Evolutionary conservation across 2,329 filamentous ascomycete genomes (phyloP).

Genomic region (Lojkania enalia): DNA sequence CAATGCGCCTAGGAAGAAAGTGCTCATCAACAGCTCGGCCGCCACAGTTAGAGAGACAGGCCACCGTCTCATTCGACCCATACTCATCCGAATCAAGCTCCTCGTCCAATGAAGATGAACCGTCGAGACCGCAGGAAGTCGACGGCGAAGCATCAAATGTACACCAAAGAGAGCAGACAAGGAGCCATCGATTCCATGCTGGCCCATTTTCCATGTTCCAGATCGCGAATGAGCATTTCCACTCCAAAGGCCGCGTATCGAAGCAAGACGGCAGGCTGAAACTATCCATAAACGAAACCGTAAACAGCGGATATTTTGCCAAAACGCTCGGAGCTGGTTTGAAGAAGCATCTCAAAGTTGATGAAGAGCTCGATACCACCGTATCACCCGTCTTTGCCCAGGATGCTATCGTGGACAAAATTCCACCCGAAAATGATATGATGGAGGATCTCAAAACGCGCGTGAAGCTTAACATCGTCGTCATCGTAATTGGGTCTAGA

Average conservation of each 20-base stretch:
- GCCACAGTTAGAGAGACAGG: conserved; percentile 19
- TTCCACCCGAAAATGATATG: conserved; percentile 36
- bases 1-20: conserved; percentile 25
- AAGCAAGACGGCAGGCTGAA: conserved; percentile 71
- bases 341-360: conserved; percentile 55
- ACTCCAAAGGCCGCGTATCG: conserved; percentile 65
- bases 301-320: conserved; percentile 70
- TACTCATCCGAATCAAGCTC: conserved; percentile 31
- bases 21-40: conserved; percentile 18
- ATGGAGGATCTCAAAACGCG: conserved; percentile 39
- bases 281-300: conserved; percentile 72
- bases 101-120: conserved; percentile 29
- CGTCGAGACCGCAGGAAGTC: conserved; percentile 14
- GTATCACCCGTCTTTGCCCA: conserved; percentile 15
- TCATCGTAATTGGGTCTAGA: conserved; percentile 80
- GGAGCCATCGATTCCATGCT: conserved; percentile 9
- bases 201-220: conserved; percentile 58
- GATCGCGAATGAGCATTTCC: conserved; percentile 66
- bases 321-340: conserved; percentile 71
- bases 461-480: conserved; percentile 73
- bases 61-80: conserved; percentile 37
- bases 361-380: conserved; percentile 28
- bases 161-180: neutral
- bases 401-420: conserved; percentile 19
- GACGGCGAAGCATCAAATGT: neutral